Evolutionary conservation across 441 rosid genomes (phyloP), one percentile per base, ranked within the genome.

Genomic region (Eruca vesicaria): DNA sequence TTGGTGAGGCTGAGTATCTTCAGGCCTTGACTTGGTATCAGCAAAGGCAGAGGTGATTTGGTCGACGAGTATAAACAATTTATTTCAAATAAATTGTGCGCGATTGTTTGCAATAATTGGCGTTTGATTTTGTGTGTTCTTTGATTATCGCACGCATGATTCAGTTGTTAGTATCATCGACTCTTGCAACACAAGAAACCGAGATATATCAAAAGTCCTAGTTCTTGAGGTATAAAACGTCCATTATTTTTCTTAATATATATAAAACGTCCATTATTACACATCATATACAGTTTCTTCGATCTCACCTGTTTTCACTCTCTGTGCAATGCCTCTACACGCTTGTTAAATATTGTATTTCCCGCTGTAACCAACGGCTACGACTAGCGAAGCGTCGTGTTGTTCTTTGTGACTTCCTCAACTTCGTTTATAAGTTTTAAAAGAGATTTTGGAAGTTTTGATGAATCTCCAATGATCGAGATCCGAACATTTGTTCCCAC

Each of bases 281-380:
- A 75, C 36, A 55, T 20, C 50, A 68, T 75, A 68, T 63, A 55
- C 60, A 76, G 23, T 63, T 69, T 11, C 75, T 23, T 68, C 74
- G 3, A 91, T 74, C 11, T 52, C 43, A 7, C 88, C 95, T 3
- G 85, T 84, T 66, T 85, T 88, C 5, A 81, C 92, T 69, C 81
- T 74, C 69, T 68, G 19, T 2, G 91, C 92, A 7, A 94, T 85
- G 32, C 84, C 86, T 79, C 78, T 81, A 36, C 97, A 89, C 0
- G 97, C 95, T 58, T 90, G 94, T 36, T 84, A 28, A 7, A 89
- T 86, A 60, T 92, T 95, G 52, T 87, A 84, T 61, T 87, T 90
- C 18, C 97, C 97, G 15, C 94, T 89, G 80, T 89, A 90, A 82
- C 91, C 87, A 15, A 92, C 87, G 1, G 98, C 98, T 19, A 87